A percentile compares a stretch with the other conserved stretches of the same genome.
Evolutionary conservation across 345 rosid species (phyloP).

Genomic region (Conringia planisiliqua): DNA sequence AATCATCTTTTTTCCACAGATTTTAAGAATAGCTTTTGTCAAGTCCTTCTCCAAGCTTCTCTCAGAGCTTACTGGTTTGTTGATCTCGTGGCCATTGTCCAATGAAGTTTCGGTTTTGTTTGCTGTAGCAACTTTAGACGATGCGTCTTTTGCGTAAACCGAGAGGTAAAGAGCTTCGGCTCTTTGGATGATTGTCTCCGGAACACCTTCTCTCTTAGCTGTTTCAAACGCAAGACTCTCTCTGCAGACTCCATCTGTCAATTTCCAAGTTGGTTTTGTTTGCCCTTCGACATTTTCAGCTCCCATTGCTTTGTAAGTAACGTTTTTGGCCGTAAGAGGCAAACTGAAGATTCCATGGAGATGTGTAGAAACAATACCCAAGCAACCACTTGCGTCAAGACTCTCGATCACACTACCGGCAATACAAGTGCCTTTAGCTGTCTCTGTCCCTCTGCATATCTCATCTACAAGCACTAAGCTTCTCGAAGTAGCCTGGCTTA

Average conservation of each 20-base stretch:
- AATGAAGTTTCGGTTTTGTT: constrained; percentile 21
- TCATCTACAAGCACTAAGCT: constrained; percentile 93
- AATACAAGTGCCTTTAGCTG: constrained; percentile 91
- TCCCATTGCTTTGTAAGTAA: constrained; percentile 80
- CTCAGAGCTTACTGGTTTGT: constrained; percentile 28
- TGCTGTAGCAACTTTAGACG: constrained; percentile 22
- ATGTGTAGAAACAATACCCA: constrained; percentile 93
- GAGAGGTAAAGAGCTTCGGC: constrained; percentile 77
- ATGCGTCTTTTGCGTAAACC: constrained; percentile 19
- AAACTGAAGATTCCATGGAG: constrained; percentile 80
- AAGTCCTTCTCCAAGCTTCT: constrained; percentile 43
- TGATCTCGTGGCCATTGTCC: constrained; percentile 18
- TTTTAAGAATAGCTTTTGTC: constrained; percentile 40
- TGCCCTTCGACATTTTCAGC: constrained; percentile 64
- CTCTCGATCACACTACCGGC: constrained; percentile 89
- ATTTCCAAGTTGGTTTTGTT: constrained; percentile 84
- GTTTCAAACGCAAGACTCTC: constrained; percentile 99
- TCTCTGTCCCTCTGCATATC: constrained; percentile 98
- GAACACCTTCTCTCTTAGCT: constrained; percentile 89
- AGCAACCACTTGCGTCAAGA: constrained; percentile 76
- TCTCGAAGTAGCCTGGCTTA: constrained; percentile 67
- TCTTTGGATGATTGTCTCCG: constrained; percentile 64
- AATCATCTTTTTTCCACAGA: constrained; percentile 53
- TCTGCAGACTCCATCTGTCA: constrained; percentile 81
- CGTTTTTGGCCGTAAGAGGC: constrained; percentile 61